Percentiles rank a stretch among this genome's conserved stretches.
Evolutionary conservation across 2,329 filamentous ascomycete species (phyloP).

Genomic region (Lizonia empirigonia): DNA sequence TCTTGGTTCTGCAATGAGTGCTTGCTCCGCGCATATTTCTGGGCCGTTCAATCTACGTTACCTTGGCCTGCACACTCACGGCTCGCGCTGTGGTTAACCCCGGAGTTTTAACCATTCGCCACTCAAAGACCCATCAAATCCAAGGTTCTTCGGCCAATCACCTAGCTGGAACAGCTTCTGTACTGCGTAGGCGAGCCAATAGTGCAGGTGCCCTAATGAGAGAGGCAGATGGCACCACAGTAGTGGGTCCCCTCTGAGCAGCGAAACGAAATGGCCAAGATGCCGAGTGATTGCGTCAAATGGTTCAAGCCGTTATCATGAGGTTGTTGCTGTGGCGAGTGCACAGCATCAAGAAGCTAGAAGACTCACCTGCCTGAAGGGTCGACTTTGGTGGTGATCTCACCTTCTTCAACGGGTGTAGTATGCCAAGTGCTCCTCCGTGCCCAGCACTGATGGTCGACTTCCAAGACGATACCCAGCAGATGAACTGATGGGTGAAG

Average conservation of each 20-base stretch:
- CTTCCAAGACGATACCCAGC: constrained; percentile 16
- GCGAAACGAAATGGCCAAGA: constrained; percentile 11
- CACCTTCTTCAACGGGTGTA: constrained; percentile 16
- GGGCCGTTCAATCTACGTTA: neutral
- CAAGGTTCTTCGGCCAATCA: too few species aligned
- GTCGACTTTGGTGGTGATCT: constrained; percentile 9
- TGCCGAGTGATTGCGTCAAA: constrained; percentile 19
- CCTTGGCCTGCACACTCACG: constrained; percentile 5
- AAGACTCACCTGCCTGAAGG: constrained; percentile 16
- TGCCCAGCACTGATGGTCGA: constrained; percentile 14
- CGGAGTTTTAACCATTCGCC: too few species aligned
- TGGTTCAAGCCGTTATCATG: constrained; percentile 9
- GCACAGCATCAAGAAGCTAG: constrained; percentile 15
- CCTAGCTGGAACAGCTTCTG: too few species aligned
- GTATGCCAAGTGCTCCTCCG: constrained; percentile 8
- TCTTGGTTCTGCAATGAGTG: constrained; percentile 18
- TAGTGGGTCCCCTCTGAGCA: too few species aligned
- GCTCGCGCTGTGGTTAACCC: neutral
- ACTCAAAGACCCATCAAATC: too few species aligned
- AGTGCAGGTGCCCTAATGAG: too few species aligned
- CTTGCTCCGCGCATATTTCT: constrained; percentile 10
- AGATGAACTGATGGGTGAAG: constrained; percentile 9
- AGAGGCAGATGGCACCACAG: too few species aligned
- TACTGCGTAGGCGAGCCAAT: too few species aligned
- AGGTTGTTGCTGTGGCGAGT: constrained; percentile 15